phyloP scores from a whole-genome alignment of 1,284 basidiomycete species.

The Malassezia globosa region DNA sequence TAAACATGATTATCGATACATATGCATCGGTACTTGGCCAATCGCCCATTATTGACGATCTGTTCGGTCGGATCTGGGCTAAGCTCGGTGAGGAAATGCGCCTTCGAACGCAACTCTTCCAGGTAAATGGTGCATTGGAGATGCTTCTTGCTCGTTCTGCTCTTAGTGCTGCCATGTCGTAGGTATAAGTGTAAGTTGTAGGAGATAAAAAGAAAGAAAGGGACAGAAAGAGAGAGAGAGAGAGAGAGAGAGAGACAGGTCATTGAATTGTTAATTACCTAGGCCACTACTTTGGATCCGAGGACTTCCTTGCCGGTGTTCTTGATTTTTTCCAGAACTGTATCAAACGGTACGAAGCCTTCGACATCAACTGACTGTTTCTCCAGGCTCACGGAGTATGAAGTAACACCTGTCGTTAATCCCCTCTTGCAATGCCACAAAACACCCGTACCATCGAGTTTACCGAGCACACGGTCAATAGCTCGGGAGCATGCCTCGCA shows the following conservation, averaged over 20 bases:
- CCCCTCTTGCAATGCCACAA: not conserved
- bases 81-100: conserved; percentile 73
- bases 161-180: conserved; percentile 19
- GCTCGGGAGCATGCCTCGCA: conserved; percentile 72
- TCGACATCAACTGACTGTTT: conserved; percentile 63
- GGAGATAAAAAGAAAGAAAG: not conserved
- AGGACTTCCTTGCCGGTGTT: conserved; percentile 72
- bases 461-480: conserved; percentile 60
- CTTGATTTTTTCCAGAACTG: conserved; percentile 62
- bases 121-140: conserved; percentile 74
- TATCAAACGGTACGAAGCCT: conserved; percentile 57
- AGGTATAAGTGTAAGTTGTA: not conserved
- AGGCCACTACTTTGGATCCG: not conserved
- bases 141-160: conserved; percentile 60
- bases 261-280: not conserved
- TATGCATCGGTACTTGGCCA: conserved; percentile 83
- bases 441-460: conserved; percentile 58
- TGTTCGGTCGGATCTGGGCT: conserved; percentile 70
- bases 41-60: conserved; percentile 74
- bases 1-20: conserved; percentile 67
- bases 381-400: conserved; percentile 55
- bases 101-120: conserved; percentile 79
- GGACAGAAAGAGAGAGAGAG: not conserved
- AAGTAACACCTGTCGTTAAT: conserved; percentile 22
- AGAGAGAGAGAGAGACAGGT: not conserved